phyloP scores from a whole-genome alignment of 2,329 filamentous ascomycete genomes.

The Microsporum audouinii region DNA sequence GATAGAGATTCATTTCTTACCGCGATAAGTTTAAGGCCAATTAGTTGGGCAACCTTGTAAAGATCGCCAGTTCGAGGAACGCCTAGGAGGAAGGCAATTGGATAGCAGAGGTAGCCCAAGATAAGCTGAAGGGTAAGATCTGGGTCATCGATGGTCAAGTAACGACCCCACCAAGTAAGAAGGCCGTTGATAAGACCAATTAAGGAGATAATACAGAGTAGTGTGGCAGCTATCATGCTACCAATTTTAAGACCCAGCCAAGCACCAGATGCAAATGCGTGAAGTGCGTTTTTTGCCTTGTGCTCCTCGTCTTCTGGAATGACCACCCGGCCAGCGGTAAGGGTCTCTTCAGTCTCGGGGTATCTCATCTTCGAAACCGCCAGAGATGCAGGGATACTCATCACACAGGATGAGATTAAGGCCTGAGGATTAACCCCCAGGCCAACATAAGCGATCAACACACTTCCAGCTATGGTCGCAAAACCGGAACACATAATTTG shows the following conservation, averaged over 20 bases:
- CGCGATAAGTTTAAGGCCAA: constrained; percentile 73
- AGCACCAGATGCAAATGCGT: constrained; percentile 73
- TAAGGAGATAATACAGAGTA: constrained; percentile 74
- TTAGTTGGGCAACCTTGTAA: constrained; percentile 62
- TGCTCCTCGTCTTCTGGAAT: constrained; percentile 65
- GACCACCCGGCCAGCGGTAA: constrained; percentile 70
- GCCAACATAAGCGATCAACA: constrained; percentile 72
- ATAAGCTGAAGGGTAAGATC: constrained; percentile 64
- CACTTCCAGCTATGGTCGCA: constrained; percentile 80
- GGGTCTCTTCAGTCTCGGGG: constrained; percentile 74
- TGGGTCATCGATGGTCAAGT: constrained; percentile 60
- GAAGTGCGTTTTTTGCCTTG: constrained; percentile 64
- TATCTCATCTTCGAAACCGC: constrained; percentile 83
- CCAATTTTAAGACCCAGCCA: constrained; percentile 81
- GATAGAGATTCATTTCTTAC: constrained; percentile 30
- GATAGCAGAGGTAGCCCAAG: constrained; percentile 66
- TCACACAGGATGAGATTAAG: constrained; percentile 82
- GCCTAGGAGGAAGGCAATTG: constrained; percentile 68
- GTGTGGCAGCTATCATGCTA: constrained; percentile 65
- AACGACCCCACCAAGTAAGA: constrained; percentile 72
- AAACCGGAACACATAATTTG: constrained; percentile 90
- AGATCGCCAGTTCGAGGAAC: constrained; percentile 56
- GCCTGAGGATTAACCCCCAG: constrained; percentile 77
- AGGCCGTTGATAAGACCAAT: constrained; percentile 64
- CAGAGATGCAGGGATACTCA: constrained; percentile 86